A percentile compares a stretch with the other conserved stretches of the same genome.
Conservation (phyloP, 805 yeast genomes). For the Osmozyma mogii region DNA sequence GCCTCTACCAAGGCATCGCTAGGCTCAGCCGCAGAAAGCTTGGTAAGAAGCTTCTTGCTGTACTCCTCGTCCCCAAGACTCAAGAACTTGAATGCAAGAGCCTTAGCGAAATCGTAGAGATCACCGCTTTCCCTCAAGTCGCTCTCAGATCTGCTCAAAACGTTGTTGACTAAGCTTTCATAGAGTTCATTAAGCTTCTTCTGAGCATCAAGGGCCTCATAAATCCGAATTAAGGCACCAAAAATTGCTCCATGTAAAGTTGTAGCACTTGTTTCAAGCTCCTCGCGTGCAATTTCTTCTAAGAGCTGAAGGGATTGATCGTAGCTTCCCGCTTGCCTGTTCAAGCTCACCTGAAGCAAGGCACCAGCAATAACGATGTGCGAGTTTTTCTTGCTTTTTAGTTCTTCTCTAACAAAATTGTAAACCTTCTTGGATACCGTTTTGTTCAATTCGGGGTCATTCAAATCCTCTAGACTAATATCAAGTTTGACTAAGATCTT, state of each 20-base stretch:
- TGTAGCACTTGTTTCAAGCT: slow-evolving; percentile 3
- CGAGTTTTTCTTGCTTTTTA: slow-evolving; percentile 5
- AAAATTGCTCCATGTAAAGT: slow-evolving; percentile 6
- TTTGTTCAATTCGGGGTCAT: slow-evolving; percentile 8
- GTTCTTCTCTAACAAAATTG: slow-evolving; percentile 11
- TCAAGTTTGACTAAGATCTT: slow-evolving; percentile 22
- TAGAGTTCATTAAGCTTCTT: slow-evolving; percentile 2
- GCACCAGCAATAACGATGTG: slow-evolving; percentile 18
- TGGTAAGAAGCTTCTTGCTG: slow-evolving; percentile 14
- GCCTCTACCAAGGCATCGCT: slow-evolving; percentile 19
- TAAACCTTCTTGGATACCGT: slow-evolving; percentile 14
- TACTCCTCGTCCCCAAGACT: slow-evolving; percentile 10
- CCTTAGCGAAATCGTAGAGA: slow-evolving; percentile 21
- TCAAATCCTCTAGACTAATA: slow-evolving; percentile 21
- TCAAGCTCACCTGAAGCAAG: slow-evolving; percentile 22
- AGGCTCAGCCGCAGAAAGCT: slow-evolving; percentile 13
- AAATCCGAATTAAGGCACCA: slow-evolving; percentile 6
- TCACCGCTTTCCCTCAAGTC: slow-evolving; percentile 6
- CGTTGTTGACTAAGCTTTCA: slow-evolving; percentile 4
- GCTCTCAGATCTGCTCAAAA: slow-evolving; percentile 6
- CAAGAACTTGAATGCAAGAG: slow-evolving; percentile 23
- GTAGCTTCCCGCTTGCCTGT: slow-evolving; percentile 13
- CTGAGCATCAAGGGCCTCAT: slow-evolving; percentile 4
- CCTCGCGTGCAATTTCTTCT: slow-evolving; percentile 4
- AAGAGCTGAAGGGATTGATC: slow-evolving; percentile 17